phyloP scores from a whole-genome alignment of 208 protist genomes.

The Leishmania major region DNA sequence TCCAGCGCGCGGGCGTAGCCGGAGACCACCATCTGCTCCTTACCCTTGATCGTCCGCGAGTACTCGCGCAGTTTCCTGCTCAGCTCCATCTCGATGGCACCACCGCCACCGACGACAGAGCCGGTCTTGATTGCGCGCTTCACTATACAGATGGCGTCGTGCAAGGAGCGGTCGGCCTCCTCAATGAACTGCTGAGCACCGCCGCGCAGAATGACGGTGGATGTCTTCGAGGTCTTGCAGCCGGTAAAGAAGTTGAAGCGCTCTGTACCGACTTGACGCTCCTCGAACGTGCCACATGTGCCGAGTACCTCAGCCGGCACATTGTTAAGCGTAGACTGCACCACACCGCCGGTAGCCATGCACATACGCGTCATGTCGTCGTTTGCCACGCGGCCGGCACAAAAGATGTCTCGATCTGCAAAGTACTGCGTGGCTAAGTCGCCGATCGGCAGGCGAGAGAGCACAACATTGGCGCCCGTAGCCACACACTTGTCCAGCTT shows the following conservation, averaged over 20 bases:
- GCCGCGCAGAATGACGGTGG: conserved; percentile 96
- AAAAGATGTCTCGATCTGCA: conserved; percentile 99
- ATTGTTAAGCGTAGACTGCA: conserved; percentile 98
- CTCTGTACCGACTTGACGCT: conserved; percentile 98
- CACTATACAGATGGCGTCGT: conserved; percentile 99
- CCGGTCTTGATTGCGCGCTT: conserved; percentile 96
- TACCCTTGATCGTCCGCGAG: conserved; percentile 97
- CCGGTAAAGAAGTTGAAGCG: conserved; percentile 99
- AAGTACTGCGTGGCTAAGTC: conserved; percentile 99
- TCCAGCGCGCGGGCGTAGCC: conserved; percentile 99
- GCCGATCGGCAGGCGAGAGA: conserved; percentile 99
- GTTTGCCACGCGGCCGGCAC: conserved; percentile 98
- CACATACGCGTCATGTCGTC: conserved; percentile 96
- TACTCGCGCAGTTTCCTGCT: conserved; percentile 97
- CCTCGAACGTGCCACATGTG: conserved; percentile 97
- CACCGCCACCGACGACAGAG: conserved; percentile 99
- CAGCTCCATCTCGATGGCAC: conserved; percentile 99
- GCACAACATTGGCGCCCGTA: conserved; percentile 98
- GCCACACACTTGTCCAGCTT: conserved; percentile 99
- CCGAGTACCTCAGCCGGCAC: conserved; percentile 95
- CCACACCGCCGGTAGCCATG: conserved; percentile 95
- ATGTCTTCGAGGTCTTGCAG: conserved; percentile 92
- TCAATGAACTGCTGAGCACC: conserved; percentile 99
- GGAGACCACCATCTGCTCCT: conserved; percentile 99
- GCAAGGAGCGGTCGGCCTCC: conserved; percentile 99